phyloP scores from a whole-genome alignment of 179 eudicot species.

The Actinidia arguta region DNA sequence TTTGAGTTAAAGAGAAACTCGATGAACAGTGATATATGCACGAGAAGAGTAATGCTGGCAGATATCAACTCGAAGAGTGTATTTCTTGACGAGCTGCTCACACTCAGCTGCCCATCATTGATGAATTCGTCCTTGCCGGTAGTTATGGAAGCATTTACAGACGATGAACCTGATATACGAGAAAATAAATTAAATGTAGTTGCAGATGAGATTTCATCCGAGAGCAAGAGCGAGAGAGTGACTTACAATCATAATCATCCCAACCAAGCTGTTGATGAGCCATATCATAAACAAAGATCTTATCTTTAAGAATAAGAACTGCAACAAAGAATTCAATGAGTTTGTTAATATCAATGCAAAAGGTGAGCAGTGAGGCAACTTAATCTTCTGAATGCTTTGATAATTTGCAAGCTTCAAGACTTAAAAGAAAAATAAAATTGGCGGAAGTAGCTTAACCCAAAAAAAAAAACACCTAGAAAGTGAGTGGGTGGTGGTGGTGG shows the following conservation, averaged over 20 bases:
- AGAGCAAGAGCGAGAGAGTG: not conserved
- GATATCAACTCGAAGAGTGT: slow-evolving; percentile 6
- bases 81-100: slow-evolving; percentile 47
- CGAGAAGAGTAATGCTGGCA: slow-evolving; percentile 15
- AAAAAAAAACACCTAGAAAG: too few relatives aligned
- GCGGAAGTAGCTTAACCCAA: too few relatives aligned
- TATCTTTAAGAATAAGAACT: slow-evolving; percentile 94
- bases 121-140: slow-evolving; percentile 68
- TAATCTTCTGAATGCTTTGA: not conserved
- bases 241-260: slow-evolving; percentile 98
- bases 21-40: slow-evolving; percentile 25
- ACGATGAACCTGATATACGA: slow-evolving; percentile 61
- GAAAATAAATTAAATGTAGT: not conserved
- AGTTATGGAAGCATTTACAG: slow-evolving; percentile 80
- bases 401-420: not conserved
- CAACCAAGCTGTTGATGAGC: slow-evolving; percentile 85
- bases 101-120: slow-evolving; percentile 70
- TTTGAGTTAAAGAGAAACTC: slow-evolving; percentile 17
- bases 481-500: too few relatives aligned
- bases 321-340: slow-evolving; percentile 27
- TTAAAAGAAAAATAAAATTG: not conserved
- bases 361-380: not conserved
- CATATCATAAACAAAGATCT: slow-evolving; percentile 81
- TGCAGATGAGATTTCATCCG: not conserved
- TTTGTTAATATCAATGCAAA: not conserved